Percentiles rank a stretch among this genome's conserved stretches.
phyloP scores from a whole-genome alignment of 2,329 filamentous ascomycete species.

The Xylaria sp. region DNA sequence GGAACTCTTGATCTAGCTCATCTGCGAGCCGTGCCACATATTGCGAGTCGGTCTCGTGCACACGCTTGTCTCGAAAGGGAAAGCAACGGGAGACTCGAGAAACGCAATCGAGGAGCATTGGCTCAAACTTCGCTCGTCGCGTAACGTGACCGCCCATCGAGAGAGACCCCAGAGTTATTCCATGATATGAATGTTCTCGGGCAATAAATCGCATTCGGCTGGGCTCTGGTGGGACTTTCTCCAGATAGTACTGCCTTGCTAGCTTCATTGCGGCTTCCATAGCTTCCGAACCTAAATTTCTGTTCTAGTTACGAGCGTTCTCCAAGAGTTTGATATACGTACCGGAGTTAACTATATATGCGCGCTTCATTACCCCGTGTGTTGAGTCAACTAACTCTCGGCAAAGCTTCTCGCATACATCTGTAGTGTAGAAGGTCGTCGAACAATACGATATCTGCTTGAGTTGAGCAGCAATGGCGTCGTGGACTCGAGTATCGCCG shows the following conservation, averaged over 20 bases:
- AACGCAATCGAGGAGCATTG: constrained; percentile 62
- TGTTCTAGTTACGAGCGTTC: neutral
- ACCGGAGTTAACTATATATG: constrained; percentile 46
- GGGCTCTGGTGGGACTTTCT: constrained; percentile 57
- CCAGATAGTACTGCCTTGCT: constrained; percentile 64
- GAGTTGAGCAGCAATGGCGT: constrained; percentile 49
- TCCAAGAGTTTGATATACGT: constrained; percentile 15
- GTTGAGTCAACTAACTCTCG: constrained; percentile 41
- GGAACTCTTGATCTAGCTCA: constrained; percentile 72
- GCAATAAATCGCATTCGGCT: constrained; percentile 69
- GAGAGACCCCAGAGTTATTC: constrained; percentile 71
- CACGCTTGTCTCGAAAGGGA: constrained; percentile 61
- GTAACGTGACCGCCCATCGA: constrained; percentile 66
- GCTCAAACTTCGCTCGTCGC: constrained; percentile 66
- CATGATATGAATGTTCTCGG: constrained; percentile 72
- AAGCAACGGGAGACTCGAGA: constrained; percentile 71
- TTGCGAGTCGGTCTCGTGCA: constrained; percentile 58
- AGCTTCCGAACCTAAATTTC: constrained; percentile 61
- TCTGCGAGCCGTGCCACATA: constrained; percentile 66
- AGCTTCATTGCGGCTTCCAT: constrained; percentile 68
- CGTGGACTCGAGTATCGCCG: constrained; percentile 47
- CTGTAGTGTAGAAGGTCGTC: constrained; percentile 41
- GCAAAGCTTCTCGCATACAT: constrained; percentile 34
- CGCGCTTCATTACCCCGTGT: constrained; percentile 42
- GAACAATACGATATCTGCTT: constrained; percentile 50